These are phyloP conservation scores for Exophiala oligosperma DNA, from an alignment of 2,329 filamentous ascomycete genomes.

Conservation along the genomic window DNA sequence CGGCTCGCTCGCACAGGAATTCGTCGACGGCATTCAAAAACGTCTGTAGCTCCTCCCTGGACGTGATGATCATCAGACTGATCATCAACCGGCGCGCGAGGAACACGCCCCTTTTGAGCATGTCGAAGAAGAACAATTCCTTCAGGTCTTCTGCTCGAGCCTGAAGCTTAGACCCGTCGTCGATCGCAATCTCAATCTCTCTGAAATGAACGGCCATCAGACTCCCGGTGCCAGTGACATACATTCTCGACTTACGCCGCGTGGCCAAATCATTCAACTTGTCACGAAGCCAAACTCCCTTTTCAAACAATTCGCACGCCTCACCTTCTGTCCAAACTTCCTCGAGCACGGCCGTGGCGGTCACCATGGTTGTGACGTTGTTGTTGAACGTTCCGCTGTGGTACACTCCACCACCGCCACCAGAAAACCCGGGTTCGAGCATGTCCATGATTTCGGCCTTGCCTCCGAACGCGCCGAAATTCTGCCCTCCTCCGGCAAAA, in stretches of 20 bases:
- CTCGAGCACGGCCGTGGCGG: conserved; percentile 1
- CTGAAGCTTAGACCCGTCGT: neutral
- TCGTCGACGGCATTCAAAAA: neutral
- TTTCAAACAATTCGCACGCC: neutral
- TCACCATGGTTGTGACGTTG: conserved; percentile 7
- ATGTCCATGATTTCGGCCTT: conserved; percentile 56
- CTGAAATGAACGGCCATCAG: conserved; percentile 9
- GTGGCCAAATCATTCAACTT: neutral
- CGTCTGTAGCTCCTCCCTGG: neutral
- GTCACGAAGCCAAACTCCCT: conserved; percentile 1
- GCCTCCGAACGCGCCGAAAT: conserved; percentile 68
- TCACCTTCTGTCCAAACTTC: neutral
- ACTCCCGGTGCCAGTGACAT: neutral
- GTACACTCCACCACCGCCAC: neutral
- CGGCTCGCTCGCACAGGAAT: neutral
- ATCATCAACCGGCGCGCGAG: conserved; percentile 1
- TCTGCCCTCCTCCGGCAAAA: conserved; percentile 64
- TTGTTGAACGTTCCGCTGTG: conserved; percentile 10
- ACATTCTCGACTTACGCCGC: neutral
- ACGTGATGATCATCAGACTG: conserved; percentile 2
- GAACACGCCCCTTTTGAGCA: conserved; percentile 1
- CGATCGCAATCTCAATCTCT: no score
- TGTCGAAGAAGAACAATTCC: conserved; percentile 9
- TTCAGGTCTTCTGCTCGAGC: neutral
- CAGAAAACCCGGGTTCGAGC: neutral